Evolutionary conservation across 2,329 filamentous ascomycete species (phyloP), one percentile per base, ranked within the genome.

Genomic region (Stagonosporopsis rhizophila): DNA sequence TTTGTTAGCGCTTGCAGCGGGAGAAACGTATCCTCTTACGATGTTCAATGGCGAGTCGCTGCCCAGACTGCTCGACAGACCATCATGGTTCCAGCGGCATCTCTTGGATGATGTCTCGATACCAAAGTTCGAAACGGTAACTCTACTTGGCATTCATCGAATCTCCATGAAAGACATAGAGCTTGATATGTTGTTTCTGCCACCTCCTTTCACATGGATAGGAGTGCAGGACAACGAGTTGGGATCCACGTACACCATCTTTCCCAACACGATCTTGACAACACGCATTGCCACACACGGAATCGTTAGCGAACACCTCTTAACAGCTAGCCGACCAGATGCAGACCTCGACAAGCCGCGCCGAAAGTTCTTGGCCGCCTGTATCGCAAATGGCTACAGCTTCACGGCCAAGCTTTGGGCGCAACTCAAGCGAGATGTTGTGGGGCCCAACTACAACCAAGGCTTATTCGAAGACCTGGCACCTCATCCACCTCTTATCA

Each of bases 361-460:
- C 15, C 58, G 62, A 9, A 47, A 41, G 2, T 65, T 65, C 12
- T 52, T 65, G 8, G 62, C 62, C 9, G 40, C 50, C 25, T 65
- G 62, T 42, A 57, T 65, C 17, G 2, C 46, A 2, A 54, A 57
- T 25, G 62, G 62, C 4, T 8, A 49, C 17, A 5, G 2, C 4
- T 65, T 62, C 45, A 61, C 51, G 2, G 51, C 49, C 19, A 44
- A 53, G 15, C 42, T 65, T 22, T 65, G 62, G 62, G 19, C 25
- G n/a, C 62, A 65, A 28, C 38, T 63, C 6, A 38, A 54, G 14
- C 37, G 27, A 14, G 60, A 65, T 12, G 58, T 65, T 1, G 50
- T 65, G 5, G 41, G 30, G 6, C 34, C 56, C 15, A 61, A 61
- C 15, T 65, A 65, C 23, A 63, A 65, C 27, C 39, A 41, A 17